Evolutionary conservation across 139 green algal species (phyloP), one percentile per base, ranked within the genome.

Genomic region (Picochlorum costavermella): DNA sequence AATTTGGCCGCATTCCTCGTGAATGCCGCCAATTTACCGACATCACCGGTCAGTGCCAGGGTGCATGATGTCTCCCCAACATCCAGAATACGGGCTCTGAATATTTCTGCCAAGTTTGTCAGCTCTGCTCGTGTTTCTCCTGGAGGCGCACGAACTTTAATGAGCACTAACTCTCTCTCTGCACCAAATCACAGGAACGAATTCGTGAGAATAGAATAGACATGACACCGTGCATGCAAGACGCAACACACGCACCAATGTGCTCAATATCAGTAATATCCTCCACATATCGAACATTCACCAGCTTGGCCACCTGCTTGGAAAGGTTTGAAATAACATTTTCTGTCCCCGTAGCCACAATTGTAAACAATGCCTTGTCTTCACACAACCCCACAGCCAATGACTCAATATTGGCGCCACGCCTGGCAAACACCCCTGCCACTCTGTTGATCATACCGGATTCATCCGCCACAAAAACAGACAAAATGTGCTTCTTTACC

Each of bases 371-470:
- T 1, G 93, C 93, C 71, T 92, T 95, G 78, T 96, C 88, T 13
- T 81, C 67, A 63, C 90, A 96, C 29, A 97, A 76, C 0, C 92
- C 92, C 23, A 98, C 92, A 1, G 92, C 92, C 50, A 98, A 74
- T 2, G 81, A 91, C 65, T 98, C 92, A 60, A 98, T 98, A 83
- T 98, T 98, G 48, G 85, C 81, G 81, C 89, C 86, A 77, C 89
- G 67, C 36, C 89, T 68, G 0, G 90, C 92, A 73, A 98, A 98
- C 28, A 98, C 92, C 44, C 92, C 92, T 6, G 92, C 87, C 5
- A 98, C 91, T 16, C 92, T 81, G 78, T 98, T 97, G 78, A 98
- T 98, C 40, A 98, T 81, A 30, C 92, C 93, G n/a, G 82, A 74
- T 74, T 97, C 93, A 70, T 98, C 93, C 0, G 87, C 88, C 8